Conservation (phyloP, 2,329 filamentous ascomycete species). For the Pseudogymnoascus verrucosus region DNA sequence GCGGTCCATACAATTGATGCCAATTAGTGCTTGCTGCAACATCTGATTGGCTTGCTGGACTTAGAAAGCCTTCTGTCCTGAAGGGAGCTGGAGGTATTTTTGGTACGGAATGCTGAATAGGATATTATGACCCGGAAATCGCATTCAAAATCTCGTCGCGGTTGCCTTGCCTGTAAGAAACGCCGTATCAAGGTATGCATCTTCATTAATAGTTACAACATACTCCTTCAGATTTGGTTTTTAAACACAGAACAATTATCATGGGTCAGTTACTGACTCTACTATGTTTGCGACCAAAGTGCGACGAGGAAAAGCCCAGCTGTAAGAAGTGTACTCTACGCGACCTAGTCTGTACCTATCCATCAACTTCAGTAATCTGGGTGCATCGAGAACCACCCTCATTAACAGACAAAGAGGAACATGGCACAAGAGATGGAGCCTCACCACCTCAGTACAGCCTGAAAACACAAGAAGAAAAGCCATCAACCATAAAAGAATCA, state of each 20-base stretch:
- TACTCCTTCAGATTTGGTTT: neutral
- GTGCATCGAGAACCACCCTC: conserved; percentile 7
- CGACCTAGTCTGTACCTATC: conserved; percentile 18
- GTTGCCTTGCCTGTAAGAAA: conserved; percentile 27
- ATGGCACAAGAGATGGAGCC: neutral
- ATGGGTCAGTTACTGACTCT: neutral
- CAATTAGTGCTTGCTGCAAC: neutral
- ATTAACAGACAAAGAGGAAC: conserved; percentile 3
- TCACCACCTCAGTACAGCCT: neutral
- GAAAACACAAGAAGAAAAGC: conserved; percentile 1
- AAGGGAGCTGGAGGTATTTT: neutral
- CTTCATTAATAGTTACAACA: neutral
- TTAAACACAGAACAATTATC: neutral
- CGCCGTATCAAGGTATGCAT: conserved; percentile 28
- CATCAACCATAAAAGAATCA: neutral
- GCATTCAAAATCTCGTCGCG: conserved; percentile 29
- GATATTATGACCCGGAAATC: conserved; percentile 14
- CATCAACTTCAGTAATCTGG: neutral
- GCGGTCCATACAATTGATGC: neutral
- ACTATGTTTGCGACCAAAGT: conserved; percentile 14
- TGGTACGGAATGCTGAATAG: neutral
- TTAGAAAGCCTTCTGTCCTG: neutral
- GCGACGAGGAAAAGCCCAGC: conserved; percentile 20
- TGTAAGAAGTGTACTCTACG: conserved; percentile 21
- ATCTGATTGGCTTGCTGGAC: neutral